Base-by-base conservation (phyloP, 257 asterid genomes). In the Paulownia fortunei region DNA sequence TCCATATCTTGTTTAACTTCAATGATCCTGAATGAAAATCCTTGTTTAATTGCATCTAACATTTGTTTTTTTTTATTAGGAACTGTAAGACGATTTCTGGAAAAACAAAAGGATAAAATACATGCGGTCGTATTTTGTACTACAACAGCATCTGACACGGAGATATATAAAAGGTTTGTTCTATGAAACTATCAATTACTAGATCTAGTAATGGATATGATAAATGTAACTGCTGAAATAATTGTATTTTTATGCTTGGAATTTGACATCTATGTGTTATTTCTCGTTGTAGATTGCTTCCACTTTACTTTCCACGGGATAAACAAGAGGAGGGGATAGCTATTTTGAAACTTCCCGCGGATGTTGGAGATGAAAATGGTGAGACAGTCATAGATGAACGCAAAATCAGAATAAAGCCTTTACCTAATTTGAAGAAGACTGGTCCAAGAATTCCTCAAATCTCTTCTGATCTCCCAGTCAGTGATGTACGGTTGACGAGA, bases 291-390 rank as follows among this genome's bases (percentile, higher is more conserved):
- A 96, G 99, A 83, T 87, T 93, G 87, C 99, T 96, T 84, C 99
- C 98, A 4, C 97, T 93, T 72, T 96, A 96, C 87, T 96, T 96
- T 80, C 99, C 99, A 21, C 90, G 98, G 60, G 93, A 93, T 82
- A 92, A 87, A 55, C 90, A 84, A 37, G 99, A 96, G 85, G 99
- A 93, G 85, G 92, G 86, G 83, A 80, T 90, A 52, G 97, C 97
- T 62, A 77, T 85, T 44, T 81, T 87, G 26, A 96, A 93, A 86
- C 97, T 96, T 76, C 99, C 99, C 66, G 95, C 96, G 27, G 99
- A 96, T 85, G 99, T 96, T 79, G 99, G 99, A 73, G 99, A 96
- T 89, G 98, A 93, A 88, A 92, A 96, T 87, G 99, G 99, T 51
- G 99, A 92, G 81, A 92, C 98, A 47, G 84, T 88, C 72, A 90